A percentile compares a stretch with the other conserved stretches of the same genome.
These are phyloP conservation scores for Xylaria curta DNA, from an alignment of 495 filamentous ascomycete genomes.

Conservation along the genomic window DNA sequence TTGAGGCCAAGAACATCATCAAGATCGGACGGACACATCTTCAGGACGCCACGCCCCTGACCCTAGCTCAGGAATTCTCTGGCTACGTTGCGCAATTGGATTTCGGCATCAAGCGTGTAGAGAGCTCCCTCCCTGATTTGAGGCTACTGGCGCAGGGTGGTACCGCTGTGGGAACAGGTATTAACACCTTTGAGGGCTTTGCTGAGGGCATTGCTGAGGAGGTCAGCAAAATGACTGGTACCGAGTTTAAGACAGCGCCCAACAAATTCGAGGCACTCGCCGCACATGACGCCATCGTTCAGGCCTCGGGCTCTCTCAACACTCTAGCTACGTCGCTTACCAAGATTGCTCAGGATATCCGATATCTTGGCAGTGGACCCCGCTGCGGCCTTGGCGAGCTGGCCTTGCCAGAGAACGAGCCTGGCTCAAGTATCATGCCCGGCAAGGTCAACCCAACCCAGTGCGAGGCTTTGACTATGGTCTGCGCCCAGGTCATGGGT, in stretches of 20 bases:
- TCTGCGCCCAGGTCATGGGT: slow-evolving; percentile 96
- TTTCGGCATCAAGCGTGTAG: slow-evolving; percentile 85
- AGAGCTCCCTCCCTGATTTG: slow-evolving; percentile 81
- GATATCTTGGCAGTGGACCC: slow-evolving; percentile 94
- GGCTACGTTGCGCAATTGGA: slow-evolving; percentile 96
- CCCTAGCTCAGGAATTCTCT: slow-evolving; percentile 96
- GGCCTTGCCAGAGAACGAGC: slow-evolving; percentile 94
- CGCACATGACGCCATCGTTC: slow-evolving; percentile 93
- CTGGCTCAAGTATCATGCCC: slow-evolving; percentile 96
- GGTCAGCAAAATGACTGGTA: slow-evolving; percentile 88
- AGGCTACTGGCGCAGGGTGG: slow-evolving; percentile 92
- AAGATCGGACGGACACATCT: slow-evolving; percentile 99
- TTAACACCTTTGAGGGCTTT: slow-evolving; percentile 97
- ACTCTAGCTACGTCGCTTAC: slow-evolving; percentile 90
- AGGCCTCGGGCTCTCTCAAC: slow-evolving; percentile 91
- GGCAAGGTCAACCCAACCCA: slow-evolving; percentile 99
- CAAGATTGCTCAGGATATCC: slow-evolving; percentile 98
- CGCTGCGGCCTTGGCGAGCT: slow-evolving; percentile 96
- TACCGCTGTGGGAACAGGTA: slow-evolving; percentile 94
- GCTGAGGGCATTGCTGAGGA: slow-evolving; percentile 89
- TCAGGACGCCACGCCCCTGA: slow-evolving; percentile 95
- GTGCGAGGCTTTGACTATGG: slow-evolving; percentile 96
- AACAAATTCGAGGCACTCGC: slow-evolving; percentile 99
- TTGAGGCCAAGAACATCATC: slow-evolving; percentile 83
- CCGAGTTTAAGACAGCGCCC: slow-evolving; percentile 92